These are phyloP conservation scores for Selenicereus undatus DNA, from an alignment of 148 eudicot genomes.

Conservation along the genomic window DNA sequence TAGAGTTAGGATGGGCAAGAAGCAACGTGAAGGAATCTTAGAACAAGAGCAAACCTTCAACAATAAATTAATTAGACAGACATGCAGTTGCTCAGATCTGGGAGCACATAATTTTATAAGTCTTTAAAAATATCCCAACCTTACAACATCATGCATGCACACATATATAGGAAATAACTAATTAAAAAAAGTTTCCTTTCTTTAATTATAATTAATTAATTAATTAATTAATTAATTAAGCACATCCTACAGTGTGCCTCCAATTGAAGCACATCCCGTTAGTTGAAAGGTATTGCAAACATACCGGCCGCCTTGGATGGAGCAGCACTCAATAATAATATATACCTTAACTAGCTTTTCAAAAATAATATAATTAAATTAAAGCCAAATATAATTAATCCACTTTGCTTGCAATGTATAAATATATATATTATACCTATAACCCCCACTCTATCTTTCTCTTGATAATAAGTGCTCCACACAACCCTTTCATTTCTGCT, in stretches of 20 bases:
- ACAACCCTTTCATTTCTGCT: conserved; percentile 24
- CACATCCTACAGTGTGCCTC: background rate
- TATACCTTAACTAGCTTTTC: background rate
- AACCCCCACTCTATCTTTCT: background rate
- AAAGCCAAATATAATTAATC: too few relatives aligned
- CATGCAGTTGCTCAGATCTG: background rate
- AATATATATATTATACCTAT: background rate
- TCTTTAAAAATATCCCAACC: background rate
- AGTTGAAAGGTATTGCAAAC: conserved; percentile 17
- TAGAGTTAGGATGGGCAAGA: conserved; percentile 12
- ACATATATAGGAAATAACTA: background rate
- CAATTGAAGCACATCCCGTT: conserved; percentile 18
- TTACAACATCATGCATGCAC: background rate
- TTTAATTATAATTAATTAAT: too few relatives aligned
- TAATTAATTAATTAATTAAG: too few relatives aligned
- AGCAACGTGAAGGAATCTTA: conserved; percentile 6
- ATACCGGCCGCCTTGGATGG: conserved; percentile 26
- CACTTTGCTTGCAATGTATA: background rate
- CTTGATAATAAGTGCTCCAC: conserved; percentile 4
- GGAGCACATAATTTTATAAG: background rate
- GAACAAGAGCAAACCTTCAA: conserved; percentile 19
- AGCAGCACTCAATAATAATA: conserved; percentile 4
- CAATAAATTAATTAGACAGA: background rate
- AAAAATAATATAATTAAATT: too few relatives aligned
- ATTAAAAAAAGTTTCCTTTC: background rate